These are phyloP conservation scores for Imleria badia DNA, from an alignment of 768 basidiomycete genomes.

Conservation along the genomic window DNA sequence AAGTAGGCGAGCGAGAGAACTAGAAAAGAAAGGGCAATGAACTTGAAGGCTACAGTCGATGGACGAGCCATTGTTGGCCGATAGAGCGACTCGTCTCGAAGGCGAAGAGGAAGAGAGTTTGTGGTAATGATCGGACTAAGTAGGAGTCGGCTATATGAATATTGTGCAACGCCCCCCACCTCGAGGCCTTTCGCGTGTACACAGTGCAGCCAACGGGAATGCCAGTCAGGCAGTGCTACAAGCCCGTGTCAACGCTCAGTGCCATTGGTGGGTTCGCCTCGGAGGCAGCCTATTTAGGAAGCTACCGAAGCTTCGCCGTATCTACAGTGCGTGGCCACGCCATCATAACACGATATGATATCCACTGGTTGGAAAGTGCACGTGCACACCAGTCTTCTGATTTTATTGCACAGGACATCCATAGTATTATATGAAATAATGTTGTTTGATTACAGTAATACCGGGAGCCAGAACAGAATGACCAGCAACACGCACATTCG, in stretches of 20 bases:
- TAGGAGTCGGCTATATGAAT: constrained; percentile 16
- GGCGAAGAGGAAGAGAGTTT: background rate
- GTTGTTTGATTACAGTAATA: background rate
- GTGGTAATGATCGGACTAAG: constrained; percentile 10
- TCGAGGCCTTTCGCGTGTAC: constrained; percentile 28
- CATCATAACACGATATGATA: background rate
- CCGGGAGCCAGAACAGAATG: background rate
- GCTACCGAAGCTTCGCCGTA: background rate
- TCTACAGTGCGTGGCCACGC: background rate
- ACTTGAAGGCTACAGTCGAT: constrained; percentile 19
- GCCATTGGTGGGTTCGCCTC: background rate
- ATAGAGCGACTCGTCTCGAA: constrained; percentile 2
- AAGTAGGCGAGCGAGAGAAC: constrained; percentile 32
- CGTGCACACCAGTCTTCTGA: background rate
- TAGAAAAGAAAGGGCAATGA: constrained; percentile 24
- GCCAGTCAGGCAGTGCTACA: constrained; percentile 15
- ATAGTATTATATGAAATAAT: background rate
- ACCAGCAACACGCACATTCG: background rate
- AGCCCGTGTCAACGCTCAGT: background rate
- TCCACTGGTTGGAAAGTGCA: background rate
- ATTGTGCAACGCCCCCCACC: constrained; percentile 18
- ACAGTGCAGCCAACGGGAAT: constrained; percentile 22
- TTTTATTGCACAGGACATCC: background rate
- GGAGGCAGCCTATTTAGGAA: background rate
- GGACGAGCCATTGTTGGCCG: constrained; percentile 24